Evolutionary conservation across 2,329 filamentous ascomycete species (phyloP), one percentile per base, ranked within the genome.

Genomic region (Pseudogymnoascus verrucosus): DNA sequence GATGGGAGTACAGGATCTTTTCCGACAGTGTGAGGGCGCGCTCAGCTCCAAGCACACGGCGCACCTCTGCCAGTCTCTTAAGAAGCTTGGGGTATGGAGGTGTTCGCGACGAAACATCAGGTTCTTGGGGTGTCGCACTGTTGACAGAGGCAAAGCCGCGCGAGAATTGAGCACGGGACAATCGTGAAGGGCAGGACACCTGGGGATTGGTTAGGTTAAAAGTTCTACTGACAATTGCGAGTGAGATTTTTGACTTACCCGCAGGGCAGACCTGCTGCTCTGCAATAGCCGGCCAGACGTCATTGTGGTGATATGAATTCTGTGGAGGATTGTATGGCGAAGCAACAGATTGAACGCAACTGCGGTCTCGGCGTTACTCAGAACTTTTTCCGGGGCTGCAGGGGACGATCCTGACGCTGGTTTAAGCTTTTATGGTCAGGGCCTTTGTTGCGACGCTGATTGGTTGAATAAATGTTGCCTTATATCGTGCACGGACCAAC

Each of bases 1-100:
- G 82, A 78, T 99, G 95, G 71, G 93, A 91, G 81, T 98, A 99
- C 64, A 99, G 84, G 72, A 99, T 97, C 84, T 99, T 99, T 79
- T 99, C 95, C 67, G 95, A 92, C 64, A 99, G 84, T 1, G 93
- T 97, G 65, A 99, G 84, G 63, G 68, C 71, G 65, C 81, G 79
- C 69, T 80, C 79, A 64, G 77, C 71, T 60, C 88, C 89, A 36
- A 97, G 83, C 8, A 96, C 84, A 62, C 84, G 83, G 62, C 84
- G 82, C 34, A 96, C 93, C 73, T 91, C 82, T 67, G 85, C 81
- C 67, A 96, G 88, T 70, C 88, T 90, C 72, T 83, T 83, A 73
- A 93, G 83, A 61, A 96, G 89, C 76, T 88, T 92, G 70, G 88
- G 82, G 77, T 97, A 97, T 28, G 90, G 90, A 57, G 91, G 90